A percentile compares a stretch with the other conserved stretches of the same genome.
Evolutionary conservation across 768 basidiomycete genomes (phyloP).

Genomic region (Pisolithus tinctorius): DNA sequence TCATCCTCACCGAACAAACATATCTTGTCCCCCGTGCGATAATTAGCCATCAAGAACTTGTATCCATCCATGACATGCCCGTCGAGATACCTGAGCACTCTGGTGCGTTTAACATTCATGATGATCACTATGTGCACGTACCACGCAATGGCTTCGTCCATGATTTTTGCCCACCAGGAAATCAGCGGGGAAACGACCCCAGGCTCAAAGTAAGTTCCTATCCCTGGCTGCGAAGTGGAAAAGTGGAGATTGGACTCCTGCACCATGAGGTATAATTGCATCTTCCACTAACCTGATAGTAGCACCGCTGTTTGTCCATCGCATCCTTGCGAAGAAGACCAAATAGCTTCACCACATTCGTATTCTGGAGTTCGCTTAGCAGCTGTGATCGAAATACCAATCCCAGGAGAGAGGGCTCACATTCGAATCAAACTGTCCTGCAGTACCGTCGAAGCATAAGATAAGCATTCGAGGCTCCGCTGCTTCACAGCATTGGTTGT

Average conservation of each 20-base stretch:
- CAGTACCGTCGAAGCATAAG: constrained; percentile 68
- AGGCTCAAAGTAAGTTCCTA: constrained; percentile 49
- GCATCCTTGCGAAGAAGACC: constrained; percentile 54
- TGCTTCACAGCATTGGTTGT: neutral
- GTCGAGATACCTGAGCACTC: constrained; percentile 51
- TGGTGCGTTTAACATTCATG: neutral
- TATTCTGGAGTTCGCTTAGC: constrained; percentile 35
- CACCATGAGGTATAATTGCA: neutral
- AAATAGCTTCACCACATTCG: constrained; percentile 69
- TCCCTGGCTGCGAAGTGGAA: constrained; percentile 31
- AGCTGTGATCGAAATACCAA: neutral
- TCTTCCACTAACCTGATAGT: constrained; percentile 56
- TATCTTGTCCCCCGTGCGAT: constrained; percentile 63
- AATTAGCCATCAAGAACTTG: constrained; percentile 73
- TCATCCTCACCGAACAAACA: constrained; percentile 56
- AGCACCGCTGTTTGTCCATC: constrained; percentile 49
- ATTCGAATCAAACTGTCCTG: constrained; percentile 40
- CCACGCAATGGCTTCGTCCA: constrained; percentile 73
- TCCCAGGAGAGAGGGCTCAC: constrained; percentile 27
- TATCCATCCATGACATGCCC: constrained; percentile 73
- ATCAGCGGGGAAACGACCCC: constrained; percentile 62
- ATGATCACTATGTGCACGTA: constrained; percentile 20
- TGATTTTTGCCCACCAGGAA: constrained; percentile 48
- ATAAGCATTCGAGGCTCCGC: constrained; percentile 40
- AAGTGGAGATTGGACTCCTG: neutral